These are phyloP conservation scores for Nicotiana undulata DNA, from an alignment of 257 asterid species.

Conservation along the genomic window DNA sequence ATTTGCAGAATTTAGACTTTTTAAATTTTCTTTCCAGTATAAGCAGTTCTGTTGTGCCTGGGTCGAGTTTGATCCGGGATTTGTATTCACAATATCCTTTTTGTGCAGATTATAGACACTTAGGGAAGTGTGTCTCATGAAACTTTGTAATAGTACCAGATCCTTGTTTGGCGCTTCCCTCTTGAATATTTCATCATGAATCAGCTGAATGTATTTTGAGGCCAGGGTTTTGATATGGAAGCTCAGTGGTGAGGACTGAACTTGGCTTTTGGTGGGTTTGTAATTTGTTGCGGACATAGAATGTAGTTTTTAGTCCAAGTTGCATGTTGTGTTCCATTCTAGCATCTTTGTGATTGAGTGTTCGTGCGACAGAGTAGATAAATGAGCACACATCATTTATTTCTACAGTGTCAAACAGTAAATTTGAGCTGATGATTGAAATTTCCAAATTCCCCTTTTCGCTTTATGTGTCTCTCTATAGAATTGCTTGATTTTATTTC, in stretches of 20 bases:
- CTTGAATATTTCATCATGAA: slow-evolving; percentile 23
- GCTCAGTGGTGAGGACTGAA: slow-evolving; percentile 30
- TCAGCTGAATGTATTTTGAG: slow-evolving; percentile 22
- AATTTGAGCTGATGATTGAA: not conserved
- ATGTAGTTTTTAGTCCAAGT: not conserved
- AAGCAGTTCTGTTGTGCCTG: slow-evolving; percentile 20
- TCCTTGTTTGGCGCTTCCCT: slow-evolving; percentile 32
- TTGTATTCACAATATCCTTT: slow-evolving; percentile 43
- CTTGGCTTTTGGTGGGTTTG: slow-evolving; percentile 16
- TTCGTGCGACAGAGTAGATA: not conserved
- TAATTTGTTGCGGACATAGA: not conserved
- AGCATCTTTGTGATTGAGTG: not conserved
- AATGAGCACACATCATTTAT: not conserved
- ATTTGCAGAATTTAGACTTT: not conserved
- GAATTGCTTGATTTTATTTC: not conserved
- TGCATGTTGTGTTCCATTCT: not conserved
- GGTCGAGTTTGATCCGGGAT: slow-evolving; percentile 38
- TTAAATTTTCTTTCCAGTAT: not conserved
- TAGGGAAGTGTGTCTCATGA: slow-evolving; percentile 36
- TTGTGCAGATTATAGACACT: slow-evolving; percentile 61
- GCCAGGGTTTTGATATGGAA: slow-evolving; percentile 24
- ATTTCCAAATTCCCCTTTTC: not conserved
- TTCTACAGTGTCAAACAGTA: not conserved
- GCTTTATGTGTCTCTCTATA: not conserved
- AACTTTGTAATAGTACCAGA: slow-evolving; percentile 28